These are phyloP conservation scores for Trichosanthes cucumerina DNA, from an alignment of 306 rosid genomes.

Conservation along the genomic window DNA sequence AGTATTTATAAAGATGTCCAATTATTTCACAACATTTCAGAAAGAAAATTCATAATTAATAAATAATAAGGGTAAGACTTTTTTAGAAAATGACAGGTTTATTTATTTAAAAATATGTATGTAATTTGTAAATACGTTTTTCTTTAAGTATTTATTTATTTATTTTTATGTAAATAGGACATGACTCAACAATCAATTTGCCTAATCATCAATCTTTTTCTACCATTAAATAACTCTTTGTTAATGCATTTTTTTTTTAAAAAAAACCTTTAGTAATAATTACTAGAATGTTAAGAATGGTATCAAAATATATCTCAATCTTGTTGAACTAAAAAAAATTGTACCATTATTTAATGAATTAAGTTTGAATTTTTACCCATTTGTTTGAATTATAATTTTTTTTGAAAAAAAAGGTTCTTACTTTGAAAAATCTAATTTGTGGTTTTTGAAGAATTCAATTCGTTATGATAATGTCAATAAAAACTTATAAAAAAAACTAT, in stretches of 20 bases:
- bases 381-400: too few species aligned
- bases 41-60: neutral
- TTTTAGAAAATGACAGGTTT: neutral
- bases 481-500: too few species aligned
- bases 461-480: too few species aligned
- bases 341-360: too few species aligned
- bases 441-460: neutral
- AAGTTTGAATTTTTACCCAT: too few species aligned
- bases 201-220: neutral
- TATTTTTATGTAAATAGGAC: neutral
- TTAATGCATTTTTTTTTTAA: too few species aligned
- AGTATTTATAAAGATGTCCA: neutral
- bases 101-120: neutral
- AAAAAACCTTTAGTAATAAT: too few species aligned
- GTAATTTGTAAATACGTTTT: neutral
- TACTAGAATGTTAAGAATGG: too few species aligned
- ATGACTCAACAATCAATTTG: neutral
- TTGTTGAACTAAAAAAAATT: too few species aligned
- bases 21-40: neutral
- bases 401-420: too few species aligned
- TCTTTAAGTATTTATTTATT: neutral
- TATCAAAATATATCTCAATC: too few species aligned
- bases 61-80: neutral
- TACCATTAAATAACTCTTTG: neutral
- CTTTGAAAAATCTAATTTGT: too few species aligned